Percentiles rank a stretch among this genome's conserved stretches.
These are phyloP conservation scores for Hawksworthiomyces lignivorus DNA, from an alignment of 2,329 filamentous ascomycete genomes.

Conservation along the genomic window DNA sequence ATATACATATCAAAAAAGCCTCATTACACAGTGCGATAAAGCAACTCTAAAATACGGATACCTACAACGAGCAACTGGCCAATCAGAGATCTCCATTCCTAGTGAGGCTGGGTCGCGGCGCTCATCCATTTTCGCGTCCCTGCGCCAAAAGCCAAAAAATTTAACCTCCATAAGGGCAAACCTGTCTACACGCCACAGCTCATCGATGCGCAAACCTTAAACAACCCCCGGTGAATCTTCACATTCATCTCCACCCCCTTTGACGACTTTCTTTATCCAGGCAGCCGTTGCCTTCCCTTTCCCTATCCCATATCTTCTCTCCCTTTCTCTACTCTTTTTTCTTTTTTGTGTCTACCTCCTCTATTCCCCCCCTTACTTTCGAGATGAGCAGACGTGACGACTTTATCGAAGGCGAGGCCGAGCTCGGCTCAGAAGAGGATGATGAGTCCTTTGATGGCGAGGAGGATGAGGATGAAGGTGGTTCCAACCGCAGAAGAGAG, in stretches of 20 bases:
- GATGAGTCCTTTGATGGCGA: constrained; percentile 79
- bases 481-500: constrained; percentile 38
- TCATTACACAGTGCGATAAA: too few species aligned
- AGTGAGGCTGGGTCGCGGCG: too few species aligned
- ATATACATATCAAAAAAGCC: too few species aligned
- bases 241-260: not conserved
- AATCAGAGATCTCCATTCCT: too few species aligned
- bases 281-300: not conserved
- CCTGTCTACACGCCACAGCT: constrained; percentile 2
- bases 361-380: not conserved
- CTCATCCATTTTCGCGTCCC: not conserved
- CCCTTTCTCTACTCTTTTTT: not conserved
- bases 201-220: not conserved
- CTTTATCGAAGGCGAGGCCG: constrained; percentile 76
- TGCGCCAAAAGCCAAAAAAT: constrained; percentile 1
- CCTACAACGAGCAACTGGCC: too few species aligned
- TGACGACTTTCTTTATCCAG: not conserved
- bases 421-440: constrained; percentile 78
- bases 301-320: not conserved
- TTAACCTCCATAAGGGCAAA: not conserved
- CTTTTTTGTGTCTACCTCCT: not conserved
- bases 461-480: constrained; percentile 67
- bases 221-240: too few species aligned
- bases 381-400: constrained; percentile 62
- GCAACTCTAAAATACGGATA: too few species aligned